Evolutionary conservation across 768 basidiomycete species (phyloP), one percentile per base, ranked within the genome.

Genomic region (Russula abietina): DNA sequence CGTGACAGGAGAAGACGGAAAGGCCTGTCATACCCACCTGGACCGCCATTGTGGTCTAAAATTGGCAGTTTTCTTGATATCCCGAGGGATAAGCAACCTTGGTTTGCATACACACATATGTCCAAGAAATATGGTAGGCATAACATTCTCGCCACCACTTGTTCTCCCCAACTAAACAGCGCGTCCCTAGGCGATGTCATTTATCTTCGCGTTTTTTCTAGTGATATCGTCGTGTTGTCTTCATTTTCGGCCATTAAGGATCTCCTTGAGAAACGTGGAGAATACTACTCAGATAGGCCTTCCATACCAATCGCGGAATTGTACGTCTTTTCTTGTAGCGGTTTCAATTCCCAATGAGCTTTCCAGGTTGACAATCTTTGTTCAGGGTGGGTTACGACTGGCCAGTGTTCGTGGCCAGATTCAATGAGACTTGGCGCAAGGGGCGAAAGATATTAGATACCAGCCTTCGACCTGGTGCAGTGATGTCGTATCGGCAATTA

Each of bases 231-330:
- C 17, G 53, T 54, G 6, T 28, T 64, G 22, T 45, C 22, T 22
- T 59, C 57, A 3, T 22, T 49, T 17, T 11, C 51, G 1, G 57
- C 62, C 2, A 24, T 64, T 33, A 64, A 53, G 10, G 62, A 59
- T 11, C 33, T 64, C 17, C 62, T 64, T 5, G 62, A 64, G 17
- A 64, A 59, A 46, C 57, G 57, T 19, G 53, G 57, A 10, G 57
- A 52, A 24, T 17, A 24, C 4, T 54, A 54, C 10, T 36, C 53
- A 24, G 53, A 54, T 3, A 22, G 53, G n/a, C 36, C 53, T 6
- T 4, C 12, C 2, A 4, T 36, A n/a, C 53, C 53, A 7, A 24
- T 54, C 16, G 3, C 16, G 6, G 53, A 54, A 28, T 38, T 54
- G 53, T 54, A 36, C 32, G 53, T n/a, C n/a, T n/a, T n/a, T n/a